Base-by-base conservation (phyloP, 208 protist genomes). In the Trypanosoma lewisi region DNA sequence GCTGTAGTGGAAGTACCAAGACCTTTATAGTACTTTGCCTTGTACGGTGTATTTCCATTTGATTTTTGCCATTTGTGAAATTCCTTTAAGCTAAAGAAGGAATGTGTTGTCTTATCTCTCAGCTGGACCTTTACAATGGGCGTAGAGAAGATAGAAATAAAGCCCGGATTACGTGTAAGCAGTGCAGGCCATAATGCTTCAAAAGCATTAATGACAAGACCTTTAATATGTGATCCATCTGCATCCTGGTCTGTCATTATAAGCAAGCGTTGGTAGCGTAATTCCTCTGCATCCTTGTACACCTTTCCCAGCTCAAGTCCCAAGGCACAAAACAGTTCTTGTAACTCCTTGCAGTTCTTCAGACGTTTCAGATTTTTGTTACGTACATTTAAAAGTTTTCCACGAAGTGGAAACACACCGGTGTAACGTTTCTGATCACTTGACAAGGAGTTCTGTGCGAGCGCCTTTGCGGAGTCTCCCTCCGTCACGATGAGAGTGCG, bases 211-310 rank as follows among this genome's bases (percentile, higher is more conserved):
- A 99, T 99, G 31, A 99, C 75, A 17, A 99, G 87, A 52, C 99
- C 99, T 73, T 99, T 99, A 78, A 99, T 99, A 85, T 99, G 99
- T 51, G 99, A 99, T n/a, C 99, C 99, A 87, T 99, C 99, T 36
- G 97, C 90, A 90, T 99, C 99, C 85, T 97, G 94, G 94, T 99
- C 99, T 1, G 98, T 96, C 99, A 99, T 99, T 34, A 99, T 90
- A 85, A 99, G 99, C 45, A 99, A 55, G 34, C 93, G 87, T 45
- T 99, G 99, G 77, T 99, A 99, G 28, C 99, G 90, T 42, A 99
- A 73, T 54, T 83, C 80, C 34, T 78, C 78, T 12, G 80, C 64
- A 47, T 82, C 76, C 44, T 73, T 83, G 78, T 95, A 91, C 17
- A 67, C 65, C 70, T 86, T 86, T 45, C 91, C 88, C 17, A 94